Conservation (phyloP, 306 rosid genomes). For the Quercus robur region DNA sequence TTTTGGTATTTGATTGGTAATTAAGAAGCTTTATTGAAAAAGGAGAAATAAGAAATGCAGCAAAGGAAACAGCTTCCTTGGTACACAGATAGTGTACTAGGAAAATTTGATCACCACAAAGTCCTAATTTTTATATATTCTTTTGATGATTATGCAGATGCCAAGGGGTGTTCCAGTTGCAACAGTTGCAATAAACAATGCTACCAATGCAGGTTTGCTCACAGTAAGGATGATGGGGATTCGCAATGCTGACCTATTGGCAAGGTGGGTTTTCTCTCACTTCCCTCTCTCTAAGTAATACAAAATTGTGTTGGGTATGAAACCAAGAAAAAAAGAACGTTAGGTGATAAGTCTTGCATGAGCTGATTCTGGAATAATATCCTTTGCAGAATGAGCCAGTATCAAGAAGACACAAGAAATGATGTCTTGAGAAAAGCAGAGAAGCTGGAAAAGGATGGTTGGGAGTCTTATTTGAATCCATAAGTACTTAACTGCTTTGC, state of each 20-base stretch:
- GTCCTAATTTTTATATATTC: no score
- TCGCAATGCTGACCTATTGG: slow-evolving; percentile 32
- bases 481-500: slow-evolving; percentile 13
- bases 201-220: slow-evolving; percentile 77
- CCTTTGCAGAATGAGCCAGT: slow-evolving; percentile 66
- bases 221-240: slow-evolving; percentile 61
- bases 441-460: slow-evolving; percentile 58
- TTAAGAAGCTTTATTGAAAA: no score
- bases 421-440: slow-evolving; percentile 65
- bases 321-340: not conserved
- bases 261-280: slow-evolving; percentile 40
- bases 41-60: no score
- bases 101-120: no score
- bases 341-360: not conserved
- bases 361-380: slow-evolving; percentile 5
- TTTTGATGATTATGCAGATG: no score
- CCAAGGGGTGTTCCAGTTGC: slow-evolving; percentile 85
- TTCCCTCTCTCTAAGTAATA: not conserved
- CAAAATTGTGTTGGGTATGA: not conserved
- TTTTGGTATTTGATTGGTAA: no score
- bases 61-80: no score
- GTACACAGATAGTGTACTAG: no score
- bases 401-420: slow-evolving; percentile 61
- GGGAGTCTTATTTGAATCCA: slow-evolving; percentile 48
- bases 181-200: slow-evolving; percentile 57